A percentile compares a stretch with the other conserved stretches of the same genome.
Evolutionary conservation across 495 filamentous ascomycete genomes (phyloP).

Genomic region (Podospora fimiseda): DNA sequence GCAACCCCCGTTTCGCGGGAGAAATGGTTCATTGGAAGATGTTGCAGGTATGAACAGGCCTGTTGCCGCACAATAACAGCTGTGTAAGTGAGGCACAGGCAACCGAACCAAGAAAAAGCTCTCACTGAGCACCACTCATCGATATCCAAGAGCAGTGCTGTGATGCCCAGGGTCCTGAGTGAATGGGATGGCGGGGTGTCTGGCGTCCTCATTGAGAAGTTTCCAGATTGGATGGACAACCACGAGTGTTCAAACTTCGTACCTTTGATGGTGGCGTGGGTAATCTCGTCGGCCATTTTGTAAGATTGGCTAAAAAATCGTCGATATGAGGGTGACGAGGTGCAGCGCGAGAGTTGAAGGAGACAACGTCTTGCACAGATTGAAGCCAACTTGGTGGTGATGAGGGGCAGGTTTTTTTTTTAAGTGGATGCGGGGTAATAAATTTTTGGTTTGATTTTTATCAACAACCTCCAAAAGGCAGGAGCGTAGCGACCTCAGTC

Average conservation of each 20-base stretch:
- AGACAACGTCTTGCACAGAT: constrained; percentile 9
- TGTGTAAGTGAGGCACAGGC: neutral
- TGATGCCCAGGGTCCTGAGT: no score
- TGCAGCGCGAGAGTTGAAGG: constrained; percentile 17
- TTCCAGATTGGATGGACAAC: no score
- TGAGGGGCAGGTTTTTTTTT: constrained; percentile 5
- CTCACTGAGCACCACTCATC: neutral
- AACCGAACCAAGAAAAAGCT: neutral
- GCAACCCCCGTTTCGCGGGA: neutral
- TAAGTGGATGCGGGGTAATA: constrained; percentile 7
- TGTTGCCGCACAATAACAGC: neutral
- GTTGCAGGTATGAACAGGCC: neutral
- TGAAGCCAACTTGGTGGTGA: constrained; percentile 17
- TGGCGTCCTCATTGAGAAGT: no score
- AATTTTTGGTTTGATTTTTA: constrained; percentile 9
- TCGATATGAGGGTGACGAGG: constrained; percentile 6
- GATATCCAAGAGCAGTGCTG: neutral
- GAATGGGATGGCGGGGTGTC: no score
- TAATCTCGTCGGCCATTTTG: constrained; percentile 28
- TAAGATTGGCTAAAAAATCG: constrained; percentile 10
- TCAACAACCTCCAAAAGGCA: neutral
- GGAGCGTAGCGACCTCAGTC: constrained; percentile 4
- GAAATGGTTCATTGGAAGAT: neutral
- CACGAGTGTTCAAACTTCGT: constrained; percentile 14
- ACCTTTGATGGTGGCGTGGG: constrained; percentile 33